These are phyloP conservation scores for Russula lepida DNA, from an alignment of 768 basidiomycete genomes.

Conservation along the genomic window DNA sequence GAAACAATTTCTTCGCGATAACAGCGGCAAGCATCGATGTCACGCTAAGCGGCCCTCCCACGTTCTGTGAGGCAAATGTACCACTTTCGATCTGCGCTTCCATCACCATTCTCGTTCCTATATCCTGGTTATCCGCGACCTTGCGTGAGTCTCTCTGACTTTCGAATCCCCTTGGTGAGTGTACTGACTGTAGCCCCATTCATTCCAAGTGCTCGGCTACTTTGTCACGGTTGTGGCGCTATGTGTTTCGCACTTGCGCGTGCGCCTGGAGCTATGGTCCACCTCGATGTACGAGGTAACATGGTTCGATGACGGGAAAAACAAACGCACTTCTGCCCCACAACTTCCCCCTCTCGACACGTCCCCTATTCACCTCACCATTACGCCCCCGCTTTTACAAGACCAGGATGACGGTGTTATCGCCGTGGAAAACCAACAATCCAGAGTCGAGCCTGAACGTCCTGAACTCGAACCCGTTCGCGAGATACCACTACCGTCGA, in stretches of 20 bases:
- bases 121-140: conserved; percentile 27
- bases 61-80: conserved; percentile 26
- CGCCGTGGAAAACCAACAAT: background rate
- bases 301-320: conserved; percentile 40
- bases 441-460: too few relatives aligned
- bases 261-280: conserved; percentile 43
- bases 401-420: background rate
- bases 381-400: background rate
- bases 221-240: conserved; percentile 45
- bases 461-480: background rate
- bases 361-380: conserved; percentile 4
- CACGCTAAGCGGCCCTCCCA: conserved; percentile 37
- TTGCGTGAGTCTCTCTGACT: conserved; percentile 23
- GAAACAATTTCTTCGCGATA: background rate
- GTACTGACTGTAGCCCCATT: background rate
- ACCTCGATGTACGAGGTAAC: conserved; percentile 42
- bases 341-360: conserved; percentile 16
- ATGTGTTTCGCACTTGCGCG: conserved; percentile 36
- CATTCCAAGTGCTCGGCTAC: conserved; percentile 39
- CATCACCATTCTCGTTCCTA: conserved; percentile 23
- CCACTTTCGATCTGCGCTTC: conserved; percentile 24
- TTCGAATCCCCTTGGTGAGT: background rate
- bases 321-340: background rate
- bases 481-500: conserved; percentile 1
- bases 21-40: conserved; percentile 43